Evolutionary conservation across 805 yeast genomes (phyloP), one percentile per base, ranked within the genome.

Genomic region (Monosporozyma siamensis): DNA sequence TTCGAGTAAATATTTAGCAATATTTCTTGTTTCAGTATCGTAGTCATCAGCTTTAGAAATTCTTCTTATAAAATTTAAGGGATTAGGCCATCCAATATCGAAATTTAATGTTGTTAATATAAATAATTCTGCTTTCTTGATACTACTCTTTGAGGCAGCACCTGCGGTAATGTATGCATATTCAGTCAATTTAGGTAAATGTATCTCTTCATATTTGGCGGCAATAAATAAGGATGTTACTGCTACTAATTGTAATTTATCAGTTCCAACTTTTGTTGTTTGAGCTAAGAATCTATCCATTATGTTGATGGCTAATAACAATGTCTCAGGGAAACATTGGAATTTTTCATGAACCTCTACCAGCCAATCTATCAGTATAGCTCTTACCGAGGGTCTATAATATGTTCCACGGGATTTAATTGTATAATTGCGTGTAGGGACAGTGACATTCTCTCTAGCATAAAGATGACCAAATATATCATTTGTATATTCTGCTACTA

Each of bases 121-220:
- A 53, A 74, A 80, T 63, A 80, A 77, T 65, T 89, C 97, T 20
- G 94, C 95, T 53, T 75, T 79, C 49, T 85, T 72, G 41, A 89
- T 84, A 54, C 83, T 92, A 41, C 80, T 83, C 58, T 80, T 88
- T 12, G 82, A 73, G 55, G 79, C 84, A 3, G 87, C 84, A 38
- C 90, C 90, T 61, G 85, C 95, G 21, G 95, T 85, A 45, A 85
- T 85, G 58, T 82, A 83, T 3, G 95, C 84, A 59, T 85, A 89
- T 61, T 85, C 84, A 46, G 80, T 75, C 24, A 89, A 80, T 27
- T 89, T 80, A 9, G 96, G 97, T 9, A 87, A 72, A 58, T 80
- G 82, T 22, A 89, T 94, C 65, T 89, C 97, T 66, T 89, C 96
- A 61, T 83, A 85, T 64, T 88, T 88, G 12, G 96, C 94, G 32